phyloP scores from a whole-genome alignment of 805 yeast genomes.

The Lachancea nothofagi region DNA sequence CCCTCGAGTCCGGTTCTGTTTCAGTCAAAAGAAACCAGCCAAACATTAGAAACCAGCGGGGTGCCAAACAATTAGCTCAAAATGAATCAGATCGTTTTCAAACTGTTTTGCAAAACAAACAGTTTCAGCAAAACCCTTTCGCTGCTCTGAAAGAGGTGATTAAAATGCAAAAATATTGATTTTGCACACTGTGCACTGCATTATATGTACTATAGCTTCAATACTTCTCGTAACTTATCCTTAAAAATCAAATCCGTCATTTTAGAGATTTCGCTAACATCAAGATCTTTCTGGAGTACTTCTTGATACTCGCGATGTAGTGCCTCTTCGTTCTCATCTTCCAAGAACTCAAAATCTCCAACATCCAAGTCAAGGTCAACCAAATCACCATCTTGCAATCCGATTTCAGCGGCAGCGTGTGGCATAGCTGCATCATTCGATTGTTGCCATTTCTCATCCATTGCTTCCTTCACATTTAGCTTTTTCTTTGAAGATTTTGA shows the following conservation, averaged over 20 bases:
- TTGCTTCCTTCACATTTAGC: slow-evolving; percentile 24
- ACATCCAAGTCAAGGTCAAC: slow-evolving; percentile 37
- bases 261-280: slow-evolving; percentile 24
- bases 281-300: slow-evolving; percentile 14
- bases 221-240: slow-evolving; percentile 11
- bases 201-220: slow-evolving; percentile 8
- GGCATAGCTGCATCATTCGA: slow-evolving; percentile 39
- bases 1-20: slow-evolving; percentile 13
- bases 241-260: slow-evolving; percentile 23
- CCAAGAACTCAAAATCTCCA: slow-evolving; percentile 23
- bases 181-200: slow-evolving; percentile 1
- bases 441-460: slow-evolving; percentile 40
- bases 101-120: slow-evolving; percentile 47
- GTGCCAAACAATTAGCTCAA: slow-evolving; percentile 48
- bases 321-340: slow-evolving; percentile 20
- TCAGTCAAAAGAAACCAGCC: slow-evolving; percentile 40
- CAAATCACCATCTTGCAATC: slow-evolving; percentile 45
- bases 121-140: slow-evolving; percentile 58
- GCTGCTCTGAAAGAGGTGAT: slow-evolving; percentile 59
- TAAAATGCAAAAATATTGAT: slow-evolving; percentile 27
- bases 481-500: slow-evolving; percentile 19
- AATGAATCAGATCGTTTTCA: slow-evolving; percentile 57
- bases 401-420: slow-evolving; percentile 42
- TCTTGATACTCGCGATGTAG: slow-evolving; percentile 31
- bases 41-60: slow-evolving; percentile 49